Conservation (phyloP, 305 asterid genomes). For the Solanum hybrid region DNA sequence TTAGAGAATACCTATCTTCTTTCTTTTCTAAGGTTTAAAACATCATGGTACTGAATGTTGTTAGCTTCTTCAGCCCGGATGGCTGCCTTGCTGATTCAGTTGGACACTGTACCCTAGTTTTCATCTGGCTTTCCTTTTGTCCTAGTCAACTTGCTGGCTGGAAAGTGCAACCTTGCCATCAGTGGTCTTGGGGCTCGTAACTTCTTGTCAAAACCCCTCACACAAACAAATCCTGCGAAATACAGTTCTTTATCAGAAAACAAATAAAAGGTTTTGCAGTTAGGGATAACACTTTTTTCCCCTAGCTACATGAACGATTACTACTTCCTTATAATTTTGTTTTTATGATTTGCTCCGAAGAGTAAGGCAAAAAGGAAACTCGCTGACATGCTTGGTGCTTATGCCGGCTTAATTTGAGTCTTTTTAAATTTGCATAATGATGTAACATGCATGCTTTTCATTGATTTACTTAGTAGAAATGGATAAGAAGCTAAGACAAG, state of each 20-base stretch:
- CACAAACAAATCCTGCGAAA: constrained; percentile 85
- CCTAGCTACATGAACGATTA: not conserved
- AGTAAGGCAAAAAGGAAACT: not conserved
- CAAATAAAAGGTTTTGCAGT: not conserved
- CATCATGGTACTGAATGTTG: constrained; percentile 1
- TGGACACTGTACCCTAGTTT: constrained; percentile 15
- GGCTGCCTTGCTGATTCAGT: constrained; percentile 4
- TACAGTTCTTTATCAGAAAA: constrained; percentile 10
- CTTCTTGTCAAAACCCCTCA: constrained; percentile 78
- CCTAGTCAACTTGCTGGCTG: constrained; percentile 66
- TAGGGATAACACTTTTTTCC: not conserved
- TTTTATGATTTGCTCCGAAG: not conserved
- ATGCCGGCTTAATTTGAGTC: not conserved
- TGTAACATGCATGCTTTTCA: not conserved
- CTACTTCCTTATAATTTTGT: not conserved
- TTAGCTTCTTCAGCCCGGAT: not conserved
- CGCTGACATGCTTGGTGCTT: not conserved
- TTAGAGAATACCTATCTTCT: not conserved
- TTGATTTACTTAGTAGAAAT: constrained; percentile 2
- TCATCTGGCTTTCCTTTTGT: constrained; percentile 48
- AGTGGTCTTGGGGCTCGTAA: constrained; percentile 86
- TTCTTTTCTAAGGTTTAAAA: constrained; percentile 1
- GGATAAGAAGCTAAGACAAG: not conserved
- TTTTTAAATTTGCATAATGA: not conserved
- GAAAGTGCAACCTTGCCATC: constrained; percentile 80